These are phyloP conservation scores for Stachybotrys chlorohalonatus DNA, from an alignment of 2,329 filamentous ascomycete species.

Conservation along the genomic window DNA sequence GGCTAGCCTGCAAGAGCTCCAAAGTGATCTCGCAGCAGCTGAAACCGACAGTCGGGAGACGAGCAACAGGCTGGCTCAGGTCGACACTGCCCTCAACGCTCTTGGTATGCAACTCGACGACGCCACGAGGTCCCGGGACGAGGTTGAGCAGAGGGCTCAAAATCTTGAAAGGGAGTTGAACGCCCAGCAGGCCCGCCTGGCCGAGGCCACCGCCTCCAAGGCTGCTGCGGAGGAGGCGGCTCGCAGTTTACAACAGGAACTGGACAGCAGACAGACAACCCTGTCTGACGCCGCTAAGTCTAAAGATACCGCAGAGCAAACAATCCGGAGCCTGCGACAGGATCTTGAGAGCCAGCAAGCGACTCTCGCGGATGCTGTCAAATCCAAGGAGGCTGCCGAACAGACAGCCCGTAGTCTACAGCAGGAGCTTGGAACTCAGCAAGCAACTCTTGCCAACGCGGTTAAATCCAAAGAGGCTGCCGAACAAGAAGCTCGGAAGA, in stretches of 20 bases:
- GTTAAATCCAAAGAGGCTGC: neutral
- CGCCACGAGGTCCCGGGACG: slow-evolving; percentile 13
- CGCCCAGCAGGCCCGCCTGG: slow-evolving; percentile 5
- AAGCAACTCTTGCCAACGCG: neutral
- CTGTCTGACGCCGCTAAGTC: neutral
- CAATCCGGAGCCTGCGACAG: slow-evolving; percentile 14
- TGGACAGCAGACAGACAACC: neutral
- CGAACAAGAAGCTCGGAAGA: neutral
- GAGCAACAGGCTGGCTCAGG: slow-evolving; percentile 17
- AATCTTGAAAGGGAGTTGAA: slow-evolving; percentile 14
- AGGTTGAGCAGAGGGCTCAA: slow-evolving; percentile 17
- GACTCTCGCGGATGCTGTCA: neutral
- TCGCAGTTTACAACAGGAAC: slow-evolving; percentile 3
- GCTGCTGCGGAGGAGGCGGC: neutral
- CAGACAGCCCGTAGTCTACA: neutral
- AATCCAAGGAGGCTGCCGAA: neutral
- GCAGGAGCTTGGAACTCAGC: slow-evolving; percentile 5
- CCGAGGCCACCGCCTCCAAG: neutral
- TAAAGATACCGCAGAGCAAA: slow-evolving; percentile 14
- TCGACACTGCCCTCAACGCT: slow-evolving; percentile 18
- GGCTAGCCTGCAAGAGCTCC: slow-evolving; percentile 8
- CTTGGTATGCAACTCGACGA: slow-evolving; percentile 20
- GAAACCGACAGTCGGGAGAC: slow-evolving; percentile 31
- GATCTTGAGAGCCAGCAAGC: slow-evolving; percentile 10
- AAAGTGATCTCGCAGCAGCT: slow-evolving; percentile 4